phyloP scores from a whole-genome alignment of 2,329 filamentous ascomycete genomes.

The Aaosphaeria arxii region DNA sequence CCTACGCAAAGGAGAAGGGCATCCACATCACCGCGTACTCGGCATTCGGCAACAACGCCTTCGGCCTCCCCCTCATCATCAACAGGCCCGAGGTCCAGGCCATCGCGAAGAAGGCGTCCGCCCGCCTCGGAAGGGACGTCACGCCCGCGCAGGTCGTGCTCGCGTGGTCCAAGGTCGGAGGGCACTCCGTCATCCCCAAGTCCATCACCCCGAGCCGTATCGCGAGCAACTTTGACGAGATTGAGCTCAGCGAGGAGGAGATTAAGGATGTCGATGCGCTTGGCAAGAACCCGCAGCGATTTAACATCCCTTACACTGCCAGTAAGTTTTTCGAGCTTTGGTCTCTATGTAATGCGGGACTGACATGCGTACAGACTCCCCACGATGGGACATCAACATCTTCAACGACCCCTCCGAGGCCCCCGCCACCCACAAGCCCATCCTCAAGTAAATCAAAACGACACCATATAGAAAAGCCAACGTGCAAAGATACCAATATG shows the following conservation, averaged over 20 bases:
- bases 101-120: conserved; percentile 53
- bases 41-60: conserved; percentile 46
- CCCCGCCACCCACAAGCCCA: not conserved
- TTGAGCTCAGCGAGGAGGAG: conserved; percentile 26
- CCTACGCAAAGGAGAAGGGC: conserved; percentile 26
- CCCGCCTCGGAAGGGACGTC: conserved; percentile 45
- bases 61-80: conserved; percentile 45
- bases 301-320: conserved; percentile 41
- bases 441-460: no score
- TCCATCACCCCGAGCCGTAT: conserved; percentile 29
- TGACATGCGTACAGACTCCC: conserved; percentile 41
- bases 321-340: no score
- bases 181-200: conserved; percentile 31
- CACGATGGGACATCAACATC: conserved; percentile 57
- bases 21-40: conserved; percentile 31
- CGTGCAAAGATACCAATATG: no score
- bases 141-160: conserved; percentile 71
- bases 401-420: conserved; percentile 54
- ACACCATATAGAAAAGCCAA: no score
- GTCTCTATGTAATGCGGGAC: not conserved
- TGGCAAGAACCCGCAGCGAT: conserved; percentile 57
- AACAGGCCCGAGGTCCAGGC: conserved; percentile 59
- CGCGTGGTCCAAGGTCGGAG: conserved; percentile 74
- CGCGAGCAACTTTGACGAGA: conserved; percentile 30
- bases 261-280: conserved; percentile 50